These are phyloP conservation scores for Biancaea sappan DNA, from an alignment of 306 rosid genomes.

Conservation along the genomic window DNA sequence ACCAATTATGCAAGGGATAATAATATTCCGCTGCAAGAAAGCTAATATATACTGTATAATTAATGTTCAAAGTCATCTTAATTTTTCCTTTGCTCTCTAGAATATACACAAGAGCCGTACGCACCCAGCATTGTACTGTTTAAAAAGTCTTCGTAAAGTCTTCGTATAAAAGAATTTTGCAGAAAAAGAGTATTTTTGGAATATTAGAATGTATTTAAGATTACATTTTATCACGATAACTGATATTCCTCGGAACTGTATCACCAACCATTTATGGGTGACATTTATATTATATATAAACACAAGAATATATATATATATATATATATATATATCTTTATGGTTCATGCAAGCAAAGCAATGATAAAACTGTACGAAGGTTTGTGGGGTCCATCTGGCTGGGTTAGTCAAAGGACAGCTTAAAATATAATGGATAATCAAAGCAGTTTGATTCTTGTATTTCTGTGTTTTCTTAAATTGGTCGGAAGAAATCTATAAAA, in stretches of 20 bases:
- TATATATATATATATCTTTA: no score
- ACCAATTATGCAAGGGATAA: not conserved
- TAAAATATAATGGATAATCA: slow-evolving; percentile 38
- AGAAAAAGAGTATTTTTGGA: slow-evolving; percentile 42
- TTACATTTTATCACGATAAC: not conserved
- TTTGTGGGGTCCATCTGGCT: slow-evolving; percentile 42
- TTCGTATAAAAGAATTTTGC: slow-evolving; percentile 40
- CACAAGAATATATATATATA: slow-evolving; percentile 23
- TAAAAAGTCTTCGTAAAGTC: slow-evolving; percentile 52
- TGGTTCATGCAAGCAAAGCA: slow-evolving; percentile 2
- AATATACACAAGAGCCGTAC: slow-evolving; percentile 30
- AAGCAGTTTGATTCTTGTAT: slow-evolving; percentile 37
- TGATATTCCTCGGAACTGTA: slow-evolving; percentile 35
- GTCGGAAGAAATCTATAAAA: slow-evolving; percentile 34
- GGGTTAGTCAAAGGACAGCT: slow-evolving; percentile 40
- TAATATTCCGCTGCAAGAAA: slow-evolving; percentile 14
- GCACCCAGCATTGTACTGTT: slow-evolving; percentile 44
- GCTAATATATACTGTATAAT: slow-evolving; percentile 9
- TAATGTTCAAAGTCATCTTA: not conserved
- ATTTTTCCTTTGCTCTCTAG: slow-evolving; percentile 20
- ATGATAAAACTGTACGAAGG: slow-evolving; percentile 29
- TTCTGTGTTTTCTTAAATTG: not conserved
- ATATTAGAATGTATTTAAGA: slow-evolving; percentile 38
- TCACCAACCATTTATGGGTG: slow-evolving; percentile 17
- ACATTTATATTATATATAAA: not conserved